These are phyloP conservation scores for Aristolochia californica DNA, from an alignment of 164 flowering plant genomes.

Conservation along the genomic window DNA sequence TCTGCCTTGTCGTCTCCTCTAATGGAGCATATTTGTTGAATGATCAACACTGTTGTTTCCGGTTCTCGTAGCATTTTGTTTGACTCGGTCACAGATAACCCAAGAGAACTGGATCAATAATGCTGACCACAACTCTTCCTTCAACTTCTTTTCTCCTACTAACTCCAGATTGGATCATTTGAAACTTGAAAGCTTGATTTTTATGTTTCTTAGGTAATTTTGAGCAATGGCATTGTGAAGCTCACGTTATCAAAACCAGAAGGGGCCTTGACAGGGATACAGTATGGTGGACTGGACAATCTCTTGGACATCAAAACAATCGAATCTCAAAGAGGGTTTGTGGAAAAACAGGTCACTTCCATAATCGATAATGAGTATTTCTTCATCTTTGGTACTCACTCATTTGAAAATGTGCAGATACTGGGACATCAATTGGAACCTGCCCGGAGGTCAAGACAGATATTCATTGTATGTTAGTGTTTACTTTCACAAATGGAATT, in stretches of 20 bases:
- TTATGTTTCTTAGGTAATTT: constrained; percentile 19
- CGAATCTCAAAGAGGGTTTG: constrained; percentile 35
- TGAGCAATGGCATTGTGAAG: constrained; percentile 36
- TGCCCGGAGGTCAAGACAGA: constrained; percentile 36
- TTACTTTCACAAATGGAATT: background rate
- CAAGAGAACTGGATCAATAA: too few relatives aligned
- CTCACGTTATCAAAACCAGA: constrained; percentile 36
- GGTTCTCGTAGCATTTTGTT: background rate
- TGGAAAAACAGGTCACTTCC: background rate
- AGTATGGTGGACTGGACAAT: constrained; percentile 42
- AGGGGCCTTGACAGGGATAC: constrained; percentile 35
- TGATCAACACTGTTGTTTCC: too few relatives aligned
- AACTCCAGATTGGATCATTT: too few relatives aligned
- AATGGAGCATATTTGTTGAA: too few relatives aligned
- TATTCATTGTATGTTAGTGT: constrained; percentile 23
- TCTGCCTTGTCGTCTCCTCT: too few relatives aligned
- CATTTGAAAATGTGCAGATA: constrained; percentile 24
- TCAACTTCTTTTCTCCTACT: too few relatives aligned
- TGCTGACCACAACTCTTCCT: too few relatives aligned
- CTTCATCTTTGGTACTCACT: too few relatives aligned
- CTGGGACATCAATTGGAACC: constrained; percentile 48
- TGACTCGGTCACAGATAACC: too few relatives aligned
- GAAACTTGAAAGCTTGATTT: too few relatives aligned
- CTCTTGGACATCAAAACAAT: constrained; percentile 25
- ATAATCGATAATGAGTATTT: background rate